A percentile compares a stretch with the other conserved stretches of the same genome.
phyloP scores from a whole-genome alignment of 2,329 filamentous ascomycete species.

The Sarocladium strictum region DNA sequence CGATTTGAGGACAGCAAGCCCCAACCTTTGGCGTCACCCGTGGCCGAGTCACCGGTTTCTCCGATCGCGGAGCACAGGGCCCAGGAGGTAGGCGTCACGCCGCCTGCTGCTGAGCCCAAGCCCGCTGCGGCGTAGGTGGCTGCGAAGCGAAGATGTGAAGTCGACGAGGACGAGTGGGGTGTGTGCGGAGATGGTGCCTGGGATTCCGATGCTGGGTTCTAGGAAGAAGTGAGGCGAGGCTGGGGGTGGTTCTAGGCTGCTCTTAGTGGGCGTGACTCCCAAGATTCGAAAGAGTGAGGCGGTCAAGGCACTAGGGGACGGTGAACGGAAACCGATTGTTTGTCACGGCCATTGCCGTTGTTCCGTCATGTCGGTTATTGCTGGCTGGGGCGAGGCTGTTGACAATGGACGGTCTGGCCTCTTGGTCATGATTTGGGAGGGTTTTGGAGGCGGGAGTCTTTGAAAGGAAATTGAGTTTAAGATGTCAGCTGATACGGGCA shows the following conservation, averaged over 20 bases:
- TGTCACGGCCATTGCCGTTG: no score
- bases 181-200: neutral
- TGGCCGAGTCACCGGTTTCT: conserved; percentile 13
- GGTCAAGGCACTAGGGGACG: neutral
- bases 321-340: no score
- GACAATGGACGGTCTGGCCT: no score
- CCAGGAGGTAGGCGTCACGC: conserved; percentile 41
- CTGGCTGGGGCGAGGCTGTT: neutral
- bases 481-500: neutral
- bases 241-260: neutral
- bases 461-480: neutral
- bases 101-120: conserved; percentile 16
- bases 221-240: neutral
- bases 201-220: neutral
- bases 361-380: no score
- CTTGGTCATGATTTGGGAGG: no score
- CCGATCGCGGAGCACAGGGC: conserved; percentile 26
- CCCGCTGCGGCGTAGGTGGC: conserved; percentile 14
- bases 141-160: neutral
- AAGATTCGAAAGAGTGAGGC: neutral
- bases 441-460: no score
- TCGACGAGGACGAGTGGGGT: neutral
- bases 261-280: no score
- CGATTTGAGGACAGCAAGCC: conserved; percentile 17
- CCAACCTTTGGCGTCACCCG: conserved; percentile 12